These are phyloP conservation scores for Pterocarpus santalinus DNA, from an alignment of 306 rosid species.

Conservation along the genomic window DNA sequence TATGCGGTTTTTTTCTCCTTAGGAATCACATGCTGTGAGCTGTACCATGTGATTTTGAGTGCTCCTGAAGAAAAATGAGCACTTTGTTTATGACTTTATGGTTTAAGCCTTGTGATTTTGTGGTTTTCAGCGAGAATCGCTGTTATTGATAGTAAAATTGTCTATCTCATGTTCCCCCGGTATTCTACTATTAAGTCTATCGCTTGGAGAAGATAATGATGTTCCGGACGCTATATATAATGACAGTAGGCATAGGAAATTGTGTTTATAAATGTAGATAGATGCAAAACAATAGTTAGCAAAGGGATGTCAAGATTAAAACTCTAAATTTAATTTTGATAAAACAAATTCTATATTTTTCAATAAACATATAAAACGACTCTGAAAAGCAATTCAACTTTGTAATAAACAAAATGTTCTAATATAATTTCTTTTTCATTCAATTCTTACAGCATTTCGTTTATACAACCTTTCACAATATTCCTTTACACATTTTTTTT, in stretches of 20 bases:
- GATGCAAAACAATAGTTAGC: not conserved
- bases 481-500: no score
- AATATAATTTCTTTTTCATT: no score
- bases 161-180: slow-evolving; percentile 59
- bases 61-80: slow-evolving; percentile 41
- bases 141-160: slow-evolving; percentile 50
- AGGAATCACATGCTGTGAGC: slow-evolving; percentile 53
- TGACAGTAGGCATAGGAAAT: no score
- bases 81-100: slow-evolving; percentile 38
- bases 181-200: slow-evolving; percentile 9
- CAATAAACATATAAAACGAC: no score
- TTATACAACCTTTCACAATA: no score
- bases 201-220: slow-evolving; percentile 1
- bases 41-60: slow-evolving; percentile 37
- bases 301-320: no score
- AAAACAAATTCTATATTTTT: no score
- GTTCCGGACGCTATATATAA: not conserved
- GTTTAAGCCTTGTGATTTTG: slow-evolving; percentile 49
- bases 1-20: not conserved
- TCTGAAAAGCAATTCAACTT: no score
- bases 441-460: no score
- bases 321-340: no score
- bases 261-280: no score
- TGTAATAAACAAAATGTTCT: no score
- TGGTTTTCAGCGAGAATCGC: slow-evolving; percentile 48